phyloP scores from a whole-genome alignment of 768 basidiomycete species.

The Candolleomyces aberdarensis region DNA sequence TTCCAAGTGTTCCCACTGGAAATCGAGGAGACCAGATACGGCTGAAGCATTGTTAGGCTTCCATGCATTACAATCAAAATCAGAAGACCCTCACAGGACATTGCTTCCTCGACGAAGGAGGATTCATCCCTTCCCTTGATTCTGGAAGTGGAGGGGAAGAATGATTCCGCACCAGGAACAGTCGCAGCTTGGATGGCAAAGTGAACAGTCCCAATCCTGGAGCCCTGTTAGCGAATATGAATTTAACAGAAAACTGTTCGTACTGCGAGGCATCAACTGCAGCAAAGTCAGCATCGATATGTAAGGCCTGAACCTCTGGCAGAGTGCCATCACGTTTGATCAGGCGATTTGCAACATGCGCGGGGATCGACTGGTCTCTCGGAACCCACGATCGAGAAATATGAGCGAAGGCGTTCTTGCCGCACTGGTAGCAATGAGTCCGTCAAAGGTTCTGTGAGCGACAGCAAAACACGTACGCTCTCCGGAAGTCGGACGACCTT shows the following conservation, averaged over 20 bases:
- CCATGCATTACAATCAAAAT: too few species aligned
- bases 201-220: conserved; percentile 4
- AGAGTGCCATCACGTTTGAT: conserved; percentile 8
- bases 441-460: neutral
- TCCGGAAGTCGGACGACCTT: conserved; percentile 37
- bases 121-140: neutral
- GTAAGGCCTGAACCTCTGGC: conserved; percentile 15
- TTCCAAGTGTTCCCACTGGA: conserved; percentile 28
- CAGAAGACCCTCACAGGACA: neutral
- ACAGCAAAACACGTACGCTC: conserved; percentile 18
- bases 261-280: conserved; percentile 8
- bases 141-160: neutral
- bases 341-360: conserved; percentile 9
- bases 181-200: conserved; percentile 13
- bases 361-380: conserved; percentile 18
- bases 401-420: conserved; percentile 17
- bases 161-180: conserved; percentile 11
- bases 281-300: conserved; percentile 17
- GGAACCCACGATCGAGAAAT: conserved; percentile 17
- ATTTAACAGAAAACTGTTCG: too few species aligned
- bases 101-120: neutral
- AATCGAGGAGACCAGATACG: conserved; percentile 21
- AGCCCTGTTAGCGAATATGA: neutral
- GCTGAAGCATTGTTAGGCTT: neutral
- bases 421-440: conserved; percentile 13